A percentile compares a stretch with the other conserved stretches of the same genome.
Conservation (phyloP, 148 eudicot genomes). For the Fagopyrum esculentum region DNA sequence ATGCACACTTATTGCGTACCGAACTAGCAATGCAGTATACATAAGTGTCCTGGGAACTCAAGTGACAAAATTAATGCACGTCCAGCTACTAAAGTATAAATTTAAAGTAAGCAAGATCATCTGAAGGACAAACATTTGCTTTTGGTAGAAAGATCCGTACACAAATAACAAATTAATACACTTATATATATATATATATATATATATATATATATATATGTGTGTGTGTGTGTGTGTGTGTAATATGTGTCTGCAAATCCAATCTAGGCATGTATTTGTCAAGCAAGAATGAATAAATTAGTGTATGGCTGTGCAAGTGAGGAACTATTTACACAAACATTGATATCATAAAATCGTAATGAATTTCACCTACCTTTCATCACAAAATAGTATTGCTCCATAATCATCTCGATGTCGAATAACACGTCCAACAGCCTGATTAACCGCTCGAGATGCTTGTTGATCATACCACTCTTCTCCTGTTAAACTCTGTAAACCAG, state of each 20-base stretch:
- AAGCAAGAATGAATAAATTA: neutral
- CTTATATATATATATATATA: neutral
- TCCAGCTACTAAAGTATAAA: neutral
- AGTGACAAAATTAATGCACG: neutral
- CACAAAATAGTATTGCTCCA: slow-evolving; percentile 94
- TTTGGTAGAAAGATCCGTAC: neutral
- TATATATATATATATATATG: too few relatives aligned
- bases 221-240: too few relatives aligned
- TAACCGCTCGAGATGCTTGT: slow-evolving; percentile 92
- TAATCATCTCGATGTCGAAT: slow-evolving; percentile 97
- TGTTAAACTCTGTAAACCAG: slow-evolving; percentile 49
- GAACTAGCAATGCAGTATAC: neutral
- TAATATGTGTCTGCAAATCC: neutral
- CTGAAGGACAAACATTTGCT: neutral
- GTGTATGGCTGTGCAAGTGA: neutral
- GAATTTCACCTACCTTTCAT: slow-evolving; percentile 59
- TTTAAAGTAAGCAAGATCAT: neutral
- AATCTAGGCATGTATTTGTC: neutral
- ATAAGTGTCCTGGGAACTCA: neutral
- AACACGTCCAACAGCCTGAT: slow-evolving; percentile 99
- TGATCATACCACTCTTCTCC: slow-evolving; percentile 97
- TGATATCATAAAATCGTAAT: neutral
- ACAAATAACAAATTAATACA: neutral
- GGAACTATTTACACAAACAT: neutral
- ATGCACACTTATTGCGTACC: neutral